Percentiles rank a stretch among this genome's conserved stretches.
Conservation (phyloP, 2,329 filamentous ascomycete genomes). For the Trichophyton verrucosum region DNA sequence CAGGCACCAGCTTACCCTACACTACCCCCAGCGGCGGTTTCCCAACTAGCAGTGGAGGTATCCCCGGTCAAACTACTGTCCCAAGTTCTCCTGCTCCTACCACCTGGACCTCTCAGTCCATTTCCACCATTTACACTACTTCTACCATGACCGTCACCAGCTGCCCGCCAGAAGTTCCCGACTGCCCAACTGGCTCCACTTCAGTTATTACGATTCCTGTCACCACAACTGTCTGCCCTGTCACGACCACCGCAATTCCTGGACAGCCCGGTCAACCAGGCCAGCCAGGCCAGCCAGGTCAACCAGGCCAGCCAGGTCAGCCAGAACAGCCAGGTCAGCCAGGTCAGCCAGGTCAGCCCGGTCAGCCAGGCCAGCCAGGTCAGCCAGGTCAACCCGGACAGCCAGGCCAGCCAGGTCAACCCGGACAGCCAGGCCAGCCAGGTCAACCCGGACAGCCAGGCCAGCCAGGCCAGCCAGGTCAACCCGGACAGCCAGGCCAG, state of each 20-base stretch:
- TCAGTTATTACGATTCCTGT: conserved; percentile 42
- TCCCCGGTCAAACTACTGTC: neutral
- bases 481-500: too few species aligned
- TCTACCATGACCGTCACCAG: conserved; percentile 29
- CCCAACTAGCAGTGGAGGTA: neutral
- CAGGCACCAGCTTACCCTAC: neutral
- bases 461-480: too few species aligned
- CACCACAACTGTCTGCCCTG: conserved; percentile 49
- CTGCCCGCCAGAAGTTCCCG: conserved; percentile 28
- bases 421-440: too few species aligned
- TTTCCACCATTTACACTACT: conserved; percentile 29
- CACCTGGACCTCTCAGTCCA: conserved; percentile 17
- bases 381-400: too few species aligned
- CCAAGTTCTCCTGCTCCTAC: conserved; percentile 4
- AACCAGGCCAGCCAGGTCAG: too few species aligned
- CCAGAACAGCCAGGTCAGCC: too few species aligned
- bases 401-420: too few species aligned
- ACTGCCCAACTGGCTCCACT: conserved; percentile 42
- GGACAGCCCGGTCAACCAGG: neutral
- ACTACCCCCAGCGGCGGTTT: too few species aligned
- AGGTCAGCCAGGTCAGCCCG: too few species aligned
- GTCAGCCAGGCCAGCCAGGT: too few species aligned
- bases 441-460: too few species aligned
- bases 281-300: too few species aligned
- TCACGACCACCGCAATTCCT: conserved; percentile 15